Percentiles rank a stretch among this genome's conserved stretches.
These are phyloP conservation scores for Suillus subluteus DNA, from an alignment of 768 basidiomycete genomes.

Conservation along the genomic window DNA sequence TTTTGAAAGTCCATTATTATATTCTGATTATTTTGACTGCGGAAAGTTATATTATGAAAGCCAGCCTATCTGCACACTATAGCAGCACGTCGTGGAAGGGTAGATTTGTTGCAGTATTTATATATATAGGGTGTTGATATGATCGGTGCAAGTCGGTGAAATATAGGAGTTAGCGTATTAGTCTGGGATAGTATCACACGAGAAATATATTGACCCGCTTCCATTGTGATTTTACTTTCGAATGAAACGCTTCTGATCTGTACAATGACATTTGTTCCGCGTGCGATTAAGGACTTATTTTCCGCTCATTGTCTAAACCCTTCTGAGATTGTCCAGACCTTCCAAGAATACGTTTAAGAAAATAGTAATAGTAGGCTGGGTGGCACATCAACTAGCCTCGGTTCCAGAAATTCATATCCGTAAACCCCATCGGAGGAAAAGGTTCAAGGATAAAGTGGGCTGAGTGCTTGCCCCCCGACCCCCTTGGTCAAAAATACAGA, in stretches of 20 bases:
- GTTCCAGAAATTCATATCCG: not conserved
- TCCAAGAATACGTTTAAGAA: not conserved
- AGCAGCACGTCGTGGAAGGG: too few relatives aligned
- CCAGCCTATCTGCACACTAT: too few relatives aligned
- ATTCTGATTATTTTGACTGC: too few relatives aligned
- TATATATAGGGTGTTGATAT: too few relatives aligned
- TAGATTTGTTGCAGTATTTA: too few relatives aligned
- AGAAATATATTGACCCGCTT: not conserved
- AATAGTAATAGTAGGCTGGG: not conserved
- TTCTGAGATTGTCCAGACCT: not conserved
- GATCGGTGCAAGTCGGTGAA: not conserved
- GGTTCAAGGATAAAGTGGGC: conserved; percentile 39
- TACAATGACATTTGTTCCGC: not conserved
- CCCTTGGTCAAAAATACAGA: conserved; percentile 64
- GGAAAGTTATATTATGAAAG: too few relatives aligned
- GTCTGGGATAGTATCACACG: not conserved
- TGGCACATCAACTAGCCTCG: not conserved
- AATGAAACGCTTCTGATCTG: not conserved
- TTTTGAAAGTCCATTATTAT: too few relatives aligned
- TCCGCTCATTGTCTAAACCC: not conserved
- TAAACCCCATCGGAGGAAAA: not conserved
- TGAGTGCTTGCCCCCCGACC: conserved; percentile 60
- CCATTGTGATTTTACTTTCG: not conserved
- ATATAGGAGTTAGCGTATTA: not conserved
- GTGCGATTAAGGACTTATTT: not conserved